phyloP scores from a whole-genome alignment of 768 basidiomycete genomes.

The Mycena amicta region DNA sequence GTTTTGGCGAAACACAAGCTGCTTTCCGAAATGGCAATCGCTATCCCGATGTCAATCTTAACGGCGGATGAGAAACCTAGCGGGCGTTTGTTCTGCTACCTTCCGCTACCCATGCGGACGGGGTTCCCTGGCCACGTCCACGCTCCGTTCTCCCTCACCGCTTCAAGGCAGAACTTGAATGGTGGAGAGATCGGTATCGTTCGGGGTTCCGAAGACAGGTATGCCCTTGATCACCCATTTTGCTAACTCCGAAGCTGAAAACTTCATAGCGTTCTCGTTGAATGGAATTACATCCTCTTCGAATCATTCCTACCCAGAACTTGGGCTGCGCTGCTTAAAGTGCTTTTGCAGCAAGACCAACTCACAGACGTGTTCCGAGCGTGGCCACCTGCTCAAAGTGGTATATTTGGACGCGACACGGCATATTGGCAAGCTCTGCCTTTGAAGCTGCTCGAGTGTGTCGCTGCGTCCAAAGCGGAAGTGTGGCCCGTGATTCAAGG shows the following conservation, averaged over 20 bases:
- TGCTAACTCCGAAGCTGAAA: too few relatives aligned
- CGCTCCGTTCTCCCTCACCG: constrained; percentile 48
- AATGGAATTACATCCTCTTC: constrained; percentile 53
- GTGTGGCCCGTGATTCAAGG: constrained; percentile 39
- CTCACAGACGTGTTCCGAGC: constrained; percentile 36
- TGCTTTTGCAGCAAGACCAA: constrained; percentile 27
- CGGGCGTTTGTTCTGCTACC: constrained; percentile 53
- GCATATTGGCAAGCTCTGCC: constrained; percentile 43
- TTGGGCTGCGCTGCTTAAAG: constrained; percentile 40
- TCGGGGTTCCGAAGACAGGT: constrained; percentile 44
- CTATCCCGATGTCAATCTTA: constrained; percentile 31
- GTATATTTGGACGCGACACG: constrained; percentile 39
- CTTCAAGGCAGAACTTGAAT: constrained; percentile 49
- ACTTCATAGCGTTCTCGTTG: constrained; percentile 43
- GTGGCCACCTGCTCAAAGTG: constrained; percentile 41
- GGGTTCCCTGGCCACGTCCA: constrained; percentile 50
- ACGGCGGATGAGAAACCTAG: background rate
- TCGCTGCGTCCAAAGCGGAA: constrained; percentile 27
- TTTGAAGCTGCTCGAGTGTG: constrained; percentile 27
- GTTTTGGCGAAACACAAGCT: constrained; percentile 45
- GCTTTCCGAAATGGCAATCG: constrained; percentile 39
- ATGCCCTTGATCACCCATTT: constrained; percentile 12
- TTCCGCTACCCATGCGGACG: constrained; percentile 50
- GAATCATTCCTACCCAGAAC: constrained; percentile 45
- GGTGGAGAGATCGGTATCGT: constrained; percentile 41